Evolutionary conservation across 2,329 filamentous ascomycete species (phyloP).

Genomic region (Cytospora piceicola): DNA sequence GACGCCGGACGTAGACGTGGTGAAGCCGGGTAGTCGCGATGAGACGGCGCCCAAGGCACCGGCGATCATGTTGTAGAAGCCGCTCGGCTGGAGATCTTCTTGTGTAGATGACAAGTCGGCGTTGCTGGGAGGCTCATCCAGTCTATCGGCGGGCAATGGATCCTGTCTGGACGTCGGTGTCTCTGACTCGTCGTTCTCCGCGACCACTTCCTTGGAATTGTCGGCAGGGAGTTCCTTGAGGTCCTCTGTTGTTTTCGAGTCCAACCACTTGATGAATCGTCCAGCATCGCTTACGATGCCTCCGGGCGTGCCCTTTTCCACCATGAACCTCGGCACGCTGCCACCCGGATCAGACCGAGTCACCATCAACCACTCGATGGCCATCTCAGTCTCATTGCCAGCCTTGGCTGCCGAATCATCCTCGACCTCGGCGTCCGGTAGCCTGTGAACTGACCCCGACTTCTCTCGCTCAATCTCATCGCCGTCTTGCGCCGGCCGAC

Average conservation of each 20-base stretch:
- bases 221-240: slow-evolving; percentile 37
- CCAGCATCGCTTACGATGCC: slow-evolving; percentile 78
- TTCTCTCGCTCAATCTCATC: slow-evolving; percentile 42
- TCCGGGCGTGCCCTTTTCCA: slow-evolving; percentile 83
- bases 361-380: slow-evolving; percentile 89
- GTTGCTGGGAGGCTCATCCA: slow-evolving; percentile 19
- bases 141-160: slow-evolving; percentile 25
- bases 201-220: slow-evolving; percentile 34
- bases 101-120: neutral
- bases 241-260: slow-evolving; percentile 44
- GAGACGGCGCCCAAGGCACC: slow-evolving; percentile 56
- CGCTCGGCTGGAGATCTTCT: slow-evolving; percentile 42
- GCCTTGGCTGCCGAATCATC: slow-evolving; percentile 19
- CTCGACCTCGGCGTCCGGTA: slow-evolving; percentile 18
- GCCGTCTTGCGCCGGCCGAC: slow-evolving; percentile 31
- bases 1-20: slow-evolving; percentile 37
- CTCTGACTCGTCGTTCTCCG: slow-evolving; percentile 39
- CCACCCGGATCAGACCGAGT: slow-evolving; percentile 88
- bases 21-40: slow-evolving; percentile 43
- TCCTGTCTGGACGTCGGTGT: slow-evolving; percentile 31
- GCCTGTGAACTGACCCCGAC: slow-evolving; percentile 18
- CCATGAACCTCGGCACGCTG: slow-evolving; percentile 85
- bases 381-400: slow-evolving; percentile 41
- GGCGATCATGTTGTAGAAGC: slow-evolving; percentile 60
- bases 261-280: slow-evolving; percentile 80